A percentile compares a stretch with the other conserved stretches of the same genome.
phyloP scores from a whole-genome alignment of 345 rosid genomes.

The Brassica cretica region DNA sequence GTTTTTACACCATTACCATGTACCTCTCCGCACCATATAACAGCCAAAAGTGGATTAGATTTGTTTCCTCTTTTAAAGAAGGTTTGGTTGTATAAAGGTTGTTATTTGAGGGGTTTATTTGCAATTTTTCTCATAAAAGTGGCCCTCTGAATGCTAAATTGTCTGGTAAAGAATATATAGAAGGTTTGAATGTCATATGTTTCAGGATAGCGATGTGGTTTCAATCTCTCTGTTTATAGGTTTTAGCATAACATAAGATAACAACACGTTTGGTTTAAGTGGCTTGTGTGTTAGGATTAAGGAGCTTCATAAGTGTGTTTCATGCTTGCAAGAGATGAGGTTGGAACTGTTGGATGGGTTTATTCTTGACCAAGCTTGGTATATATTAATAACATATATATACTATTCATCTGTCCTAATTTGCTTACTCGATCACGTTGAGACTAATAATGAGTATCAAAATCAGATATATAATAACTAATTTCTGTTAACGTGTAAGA shows the following conservation, averaged over 20 bases:
- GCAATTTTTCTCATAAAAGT: not conserved
- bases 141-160: not conserved
- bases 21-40: slow-evolving; percentile 6
- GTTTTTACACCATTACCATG: slow-evolving; percentile 8
- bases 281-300: not conserved
- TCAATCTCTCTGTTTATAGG: not conserved
- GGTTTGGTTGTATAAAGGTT: not conserved
- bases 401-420: not conserved
- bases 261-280: not conserved
- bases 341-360: not conserved
- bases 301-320: not conserved
- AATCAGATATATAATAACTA: not conserved
- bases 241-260: not conserved
- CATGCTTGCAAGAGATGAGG: not conserved
- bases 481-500: not conserved
- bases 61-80: not conserved
- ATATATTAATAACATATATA: not conserved
- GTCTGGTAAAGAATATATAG: not conserved
- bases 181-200: not conserved
- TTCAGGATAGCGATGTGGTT: not conserved
- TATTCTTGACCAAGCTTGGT: not conserved
- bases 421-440: not conserved
- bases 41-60: slow-evolving; percentile 6
- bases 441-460: not conserved
- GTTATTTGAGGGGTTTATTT: not conserved